These are phyloP conservation scores for Populus hybrid DNA, from an alignment of 441 rosid species.

Conservation along the genomic window DNA sequence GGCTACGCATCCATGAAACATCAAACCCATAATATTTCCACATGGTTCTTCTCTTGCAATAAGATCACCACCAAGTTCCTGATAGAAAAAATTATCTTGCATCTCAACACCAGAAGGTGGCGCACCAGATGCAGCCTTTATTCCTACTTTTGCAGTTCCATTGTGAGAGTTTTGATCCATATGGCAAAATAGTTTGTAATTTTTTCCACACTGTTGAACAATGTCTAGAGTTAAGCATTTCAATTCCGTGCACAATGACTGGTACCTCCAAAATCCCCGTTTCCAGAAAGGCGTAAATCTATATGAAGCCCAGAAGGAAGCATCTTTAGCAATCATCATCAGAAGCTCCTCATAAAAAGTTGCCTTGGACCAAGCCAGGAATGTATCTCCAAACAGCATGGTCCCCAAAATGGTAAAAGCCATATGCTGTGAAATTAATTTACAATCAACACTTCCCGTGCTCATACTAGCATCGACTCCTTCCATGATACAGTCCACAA, in stretches of 20 bases:
- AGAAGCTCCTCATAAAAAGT: constrained; percentile 50
- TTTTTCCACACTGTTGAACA: constrained; percentile 35
- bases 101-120: constrained; percentile 17
- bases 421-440: constrained; percentile 47
- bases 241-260: constrained; percentile 37
- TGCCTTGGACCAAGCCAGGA: constrained; percentile 55
- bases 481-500: constrained; percentile 35
- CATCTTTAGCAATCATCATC: constrained; percentile 50
- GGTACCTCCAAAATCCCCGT: constrained; percentile 52
- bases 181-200: constrained; percentile 24
- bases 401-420: constrained; percentile 53
- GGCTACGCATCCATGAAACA: constrained; percentile 62
- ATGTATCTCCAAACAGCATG: constrained; percentile 47
- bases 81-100: constrained; percentile 17
- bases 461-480: constrained; percentile 24
- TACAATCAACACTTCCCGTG: constrained; percentile 32
- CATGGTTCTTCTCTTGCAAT: constrained; percentile 41
- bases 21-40: constrained; percentile 49
- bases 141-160: constrained; percentile 18
- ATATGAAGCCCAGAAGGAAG: constrained; percentile 62
- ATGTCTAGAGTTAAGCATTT: constrained; percentile 52
- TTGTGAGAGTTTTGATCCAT: constrained; percentile 17
- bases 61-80: constrained; percentile 24
- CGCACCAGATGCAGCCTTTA: constrained; percentile 20
- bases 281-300: constrained; percentile 55